Percentiles rank a stretch among this genome's conserved stretches.
These are phyloP conservation scores for Dovyalis caffra DNA, from an alignment of 345 rosid genomes.

Conservation along the genomic window DNA sequence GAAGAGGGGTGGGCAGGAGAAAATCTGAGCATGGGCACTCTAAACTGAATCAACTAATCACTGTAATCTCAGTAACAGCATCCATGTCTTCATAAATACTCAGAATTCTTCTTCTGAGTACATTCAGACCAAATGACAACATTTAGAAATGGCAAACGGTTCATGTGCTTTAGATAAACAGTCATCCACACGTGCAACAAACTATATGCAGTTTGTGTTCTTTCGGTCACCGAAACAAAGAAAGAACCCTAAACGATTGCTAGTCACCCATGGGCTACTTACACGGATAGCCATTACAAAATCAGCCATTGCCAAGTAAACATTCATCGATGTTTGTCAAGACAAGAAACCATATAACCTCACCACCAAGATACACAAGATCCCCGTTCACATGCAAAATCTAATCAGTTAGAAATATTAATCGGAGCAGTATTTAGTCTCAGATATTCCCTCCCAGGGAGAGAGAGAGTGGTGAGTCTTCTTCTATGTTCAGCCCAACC, in stretches of 20 bases:
- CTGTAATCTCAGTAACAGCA: background rate
- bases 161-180: background rate
- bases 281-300: background rate
- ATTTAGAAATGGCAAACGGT: background rate
- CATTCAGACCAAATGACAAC: background rate
- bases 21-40: background rate
- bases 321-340: background rate
- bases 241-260: background rate
- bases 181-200: background rate
- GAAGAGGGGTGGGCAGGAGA: background rate
- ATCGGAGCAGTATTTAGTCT: background rate
- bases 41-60: background rate
- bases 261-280: background rate
- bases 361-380: background rate
- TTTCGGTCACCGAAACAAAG: background rate
- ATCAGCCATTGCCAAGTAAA: background rate
- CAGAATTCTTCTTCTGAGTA: background rate
- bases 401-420: background rate
- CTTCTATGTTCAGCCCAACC: background rate
- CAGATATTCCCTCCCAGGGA: too few relatives aligned
- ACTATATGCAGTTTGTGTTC: too few relatives aligned
- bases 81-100: background rate
- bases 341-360: background rate
- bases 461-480: too few relatives aligned
- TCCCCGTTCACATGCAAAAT: background rate